phyloP scores from a whole-genome alignment of 306 rosid species.

The Gastrolobium bilobum region DNA sequence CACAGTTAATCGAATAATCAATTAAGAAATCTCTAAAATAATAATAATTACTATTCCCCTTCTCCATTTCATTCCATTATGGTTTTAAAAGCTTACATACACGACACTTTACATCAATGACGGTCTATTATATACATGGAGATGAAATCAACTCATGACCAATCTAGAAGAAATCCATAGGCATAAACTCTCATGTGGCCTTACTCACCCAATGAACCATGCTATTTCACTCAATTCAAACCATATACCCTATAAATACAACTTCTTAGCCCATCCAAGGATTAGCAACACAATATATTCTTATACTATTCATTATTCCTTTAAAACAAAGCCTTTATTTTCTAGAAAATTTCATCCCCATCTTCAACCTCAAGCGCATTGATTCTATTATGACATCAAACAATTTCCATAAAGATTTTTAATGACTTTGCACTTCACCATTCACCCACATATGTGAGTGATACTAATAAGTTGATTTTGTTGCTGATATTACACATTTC shows the following conservation, averaged over 20 bases:
- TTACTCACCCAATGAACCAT: neutral
- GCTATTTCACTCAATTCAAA: neutral
- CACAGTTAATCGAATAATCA: too few relatives aligned
- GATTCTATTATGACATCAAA: neutral
- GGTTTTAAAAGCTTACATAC: neutral
- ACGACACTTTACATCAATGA: neutral
- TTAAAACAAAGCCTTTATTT: neutral
- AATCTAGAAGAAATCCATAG: neutral
- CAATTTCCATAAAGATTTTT: neutral
- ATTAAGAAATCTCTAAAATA: too few relatives aligned
- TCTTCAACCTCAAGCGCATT: neutral
- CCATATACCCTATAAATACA: neutral
- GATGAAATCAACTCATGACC: neutral
- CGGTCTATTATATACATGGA: neutral
- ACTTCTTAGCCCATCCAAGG: constrained; percentile 7
- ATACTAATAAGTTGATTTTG: neutral
- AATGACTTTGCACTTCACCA: neutral
- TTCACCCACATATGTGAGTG: neutral
- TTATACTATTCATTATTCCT: neutral
- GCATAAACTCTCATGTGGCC: neutral
- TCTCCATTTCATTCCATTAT: neutral
- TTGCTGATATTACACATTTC: neutral
- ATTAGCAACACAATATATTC: neutral
- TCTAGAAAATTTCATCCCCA: neutral
- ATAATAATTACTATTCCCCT: too few relatives aligned